Evolutionary conservation across 371 early-diverging fungal genomes (phyloP).

Genomic region (Syncephalis fuscata): DNA sequence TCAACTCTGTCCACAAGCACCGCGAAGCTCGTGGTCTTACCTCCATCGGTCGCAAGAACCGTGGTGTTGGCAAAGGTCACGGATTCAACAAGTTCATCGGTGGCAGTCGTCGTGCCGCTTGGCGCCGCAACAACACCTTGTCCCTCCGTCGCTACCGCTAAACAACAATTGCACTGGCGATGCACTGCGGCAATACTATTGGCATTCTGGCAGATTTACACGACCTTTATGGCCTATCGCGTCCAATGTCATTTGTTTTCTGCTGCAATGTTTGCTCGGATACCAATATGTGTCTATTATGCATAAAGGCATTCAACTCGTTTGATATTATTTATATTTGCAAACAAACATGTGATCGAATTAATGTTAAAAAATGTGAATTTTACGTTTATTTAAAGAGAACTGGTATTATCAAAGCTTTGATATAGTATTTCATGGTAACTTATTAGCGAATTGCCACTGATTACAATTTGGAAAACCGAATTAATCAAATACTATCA

Average conservation of each 20-base stretch:
- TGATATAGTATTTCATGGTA: too few species aligned
- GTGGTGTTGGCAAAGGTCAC: constrained; percentile 97
- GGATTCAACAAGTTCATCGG: constrained; percentile 96
- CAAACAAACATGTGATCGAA: too few species aligned
- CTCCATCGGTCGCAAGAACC: constrained; percentile 89
- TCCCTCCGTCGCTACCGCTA: constrained; percentile 72
- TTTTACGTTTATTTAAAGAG: too few species aligned
- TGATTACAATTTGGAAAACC: too few species aligned
- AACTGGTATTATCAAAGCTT: too few species aligned
- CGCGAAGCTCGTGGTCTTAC: constrained; percentile 98
- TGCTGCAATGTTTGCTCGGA: not conserved
- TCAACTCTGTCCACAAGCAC: constrained; percentile 92
- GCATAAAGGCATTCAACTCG: too few species aligned
- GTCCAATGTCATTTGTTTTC: too few species aligned
- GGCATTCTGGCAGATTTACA: not conserved
- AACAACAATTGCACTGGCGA: constrained; percentile 6
- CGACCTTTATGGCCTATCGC: not conserved
- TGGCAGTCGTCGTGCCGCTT: constrained; percentile 71
- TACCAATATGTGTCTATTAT: not conserved
- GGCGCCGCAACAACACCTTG: constrained; percentile 63
- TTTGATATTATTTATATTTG: too few species aligned
- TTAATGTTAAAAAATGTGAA: too few species aligned
- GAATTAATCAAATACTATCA: too few species aligned
- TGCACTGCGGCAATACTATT: too few species aligned
- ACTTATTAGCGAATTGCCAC: too few species aligned